phyloP scores from a whole-genome alignment of 106 monocot species.

The Chionographis japonica region DNA sequence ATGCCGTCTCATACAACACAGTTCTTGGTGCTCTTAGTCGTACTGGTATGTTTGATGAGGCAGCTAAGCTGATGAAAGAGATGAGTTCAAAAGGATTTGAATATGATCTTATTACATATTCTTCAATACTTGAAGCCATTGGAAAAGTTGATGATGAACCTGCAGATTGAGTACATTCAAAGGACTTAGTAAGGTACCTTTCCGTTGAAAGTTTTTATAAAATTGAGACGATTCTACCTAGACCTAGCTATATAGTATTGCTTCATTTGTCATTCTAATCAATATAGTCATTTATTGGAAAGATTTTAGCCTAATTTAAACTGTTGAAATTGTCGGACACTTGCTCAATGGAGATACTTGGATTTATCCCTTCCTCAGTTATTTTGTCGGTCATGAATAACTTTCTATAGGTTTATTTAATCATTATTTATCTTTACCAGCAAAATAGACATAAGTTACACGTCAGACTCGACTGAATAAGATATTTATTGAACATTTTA shows the following conservation, averaged over 20 bases:
- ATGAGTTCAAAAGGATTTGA: slow-evolving; percentile 71
- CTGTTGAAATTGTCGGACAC: background rate
- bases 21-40: slow-evolving; percentile 81
- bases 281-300: background rate
- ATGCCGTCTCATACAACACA: slow-evolving; percentile 92
- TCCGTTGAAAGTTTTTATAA: background rate
- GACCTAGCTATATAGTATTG: background rate
- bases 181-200: slow-evolving; percentile 3
- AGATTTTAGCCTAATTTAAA: background rate
- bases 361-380: too few species aligned
- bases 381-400: too few species aligned
- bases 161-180: slow-evolving; percentile 12
- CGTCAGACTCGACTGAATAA: too few species aligned
- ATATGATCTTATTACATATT: slow-evolving; percentile 87
- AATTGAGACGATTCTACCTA: too few species aligned
- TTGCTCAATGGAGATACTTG: background rate
- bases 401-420: too few species aligned
- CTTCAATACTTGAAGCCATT: slow-evolving; percentile 88
- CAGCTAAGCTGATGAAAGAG: slow-evolving; percentile 85
- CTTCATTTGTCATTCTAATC: background rate
- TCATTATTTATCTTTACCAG: too few species aligned
- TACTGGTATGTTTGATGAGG: slow-evolving; percentile 94
- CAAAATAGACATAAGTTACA: too few species aligned
- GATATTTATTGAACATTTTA: too few species aligned
- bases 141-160: slow-evolving; percentile 78